These are phyloP conservation scores for Gossypium laxum DNA, from an alignment of 441 rosid genomes.

Conservation along the genomic window DNA sequence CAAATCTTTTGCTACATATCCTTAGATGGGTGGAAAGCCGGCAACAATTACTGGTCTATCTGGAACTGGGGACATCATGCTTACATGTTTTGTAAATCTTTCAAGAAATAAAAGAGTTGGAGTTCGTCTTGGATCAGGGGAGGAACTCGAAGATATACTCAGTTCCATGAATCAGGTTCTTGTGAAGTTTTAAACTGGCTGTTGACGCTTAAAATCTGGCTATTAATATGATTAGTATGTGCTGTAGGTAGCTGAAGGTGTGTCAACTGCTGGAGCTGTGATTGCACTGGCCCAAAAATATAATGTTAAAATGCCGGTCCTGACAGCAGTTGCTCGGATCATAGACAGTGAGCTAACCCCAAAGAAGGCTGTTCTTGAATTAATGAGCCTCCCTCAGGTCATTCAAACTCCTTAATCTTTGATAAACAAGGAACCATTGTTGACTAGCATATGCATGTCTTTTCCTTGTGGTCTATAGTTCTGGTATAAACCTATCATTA, in stretches of 20 bases:
- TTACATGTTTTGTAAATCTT: constrained; percentile 80
- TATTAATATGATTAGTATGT: background rate
- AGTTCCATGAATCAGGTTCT: constrained; percentile 77
- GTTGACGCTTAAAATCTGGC: constrained; percentile 9
- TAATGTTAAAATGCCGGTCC: constrained; percentile 77
- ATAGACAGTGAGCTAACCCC: constrained; percentile 78
- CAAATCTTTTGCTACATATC: background rate
- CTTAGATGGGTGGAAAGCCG: constrained; percentile 89
- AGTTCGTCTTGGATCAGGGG: constrained; percentile 85
- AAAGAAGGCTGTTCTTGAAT: constrained; percentile 64
- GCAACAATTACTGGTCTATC: constrained; percentile 79
- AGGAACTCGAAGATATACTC: constrained; percentile 68
- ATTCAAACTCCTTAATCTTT: constrained; percentile 7
- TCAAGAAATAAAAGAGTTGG: constrained; percentile 86
- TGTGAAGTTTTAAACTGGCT: constrained; percentile 8
- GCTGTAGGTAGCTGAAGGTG: constrained; percentile 80
- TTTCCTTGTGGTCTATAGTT: background rate
- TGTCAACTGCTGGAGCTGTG: constrained; percentile 87
- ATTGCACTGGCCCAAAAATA: constrained; percentile 87
- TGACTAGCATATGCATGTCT: background rate
- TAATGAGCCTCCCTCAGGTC: constrained; percentile 91
- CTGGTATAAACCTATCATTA: background rate
- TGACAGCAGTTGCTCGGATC: constrained; percentile 87
- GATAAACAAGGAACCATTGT: background rate
- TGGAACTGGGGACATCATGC: constrained; percentile 96